These are phyloP conservation scores for Globisporangium emineosum DNA, from an alignment of 352 stramenopile genomes.

Conservation along the genomic window DNA sequence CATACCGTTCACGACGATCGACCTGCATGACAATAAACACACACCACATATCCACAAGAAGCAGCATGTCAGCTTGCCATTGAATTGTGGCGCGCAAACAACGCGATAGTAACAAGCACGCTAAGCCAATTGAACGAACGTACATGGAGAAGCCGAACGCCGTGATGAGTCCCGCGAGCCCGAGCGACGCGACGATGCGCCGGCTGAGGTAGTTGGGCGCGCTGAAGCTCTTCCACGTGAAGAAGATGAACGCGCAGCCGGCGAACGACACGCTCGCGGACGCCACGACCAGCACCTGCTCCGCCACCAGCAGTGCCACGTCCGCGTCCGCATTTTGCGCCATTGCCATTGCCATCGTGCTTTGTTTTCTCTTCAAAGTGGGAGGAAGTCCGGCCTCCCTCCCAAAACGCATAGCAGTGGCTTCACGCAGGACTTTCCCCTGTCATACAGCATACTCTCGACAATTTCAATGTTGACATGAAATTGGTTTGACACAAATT, in stretches of 20 bases:
- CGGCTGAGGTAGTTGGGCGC: conserved; percentile 67
- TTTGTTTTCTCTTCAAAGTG: background rate
- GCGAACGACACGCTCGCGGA: conserved; percentile 56
- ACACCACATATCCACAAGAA: background rate
- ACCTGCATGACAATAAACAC: conserved; percentile 26
- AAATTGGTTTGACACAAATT: background rate
- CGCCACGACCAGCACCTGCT: conserved; percentile 50
- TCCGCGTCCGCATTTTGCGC: background rate
- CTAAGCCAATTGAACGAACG: background rate
- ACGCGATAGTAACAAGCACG: background rate
- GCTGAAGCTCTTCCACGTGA: conserved; percentile 64
- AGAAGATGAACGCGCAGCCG: conserved; percentile 69
- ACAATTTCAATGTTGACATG: background rate
- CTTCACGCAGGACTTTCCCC: background rate
- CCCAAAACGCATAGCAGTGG: background rate
- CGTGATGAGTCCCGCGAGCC: conserved; percentile 53
- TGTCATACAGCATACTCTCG: background rate
- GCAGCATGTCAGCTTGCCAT: background rate
- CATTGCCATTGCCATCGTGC: background rate
- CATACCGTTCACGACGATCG: conserved; percentile 51
- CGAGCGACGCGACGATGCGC: conserved; percentile 69
- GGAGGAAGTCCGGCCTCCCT: background rate
- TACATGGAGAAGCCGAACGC: conserved; percentile 63
- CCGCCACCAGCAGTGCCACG: conserved; percentile 24
- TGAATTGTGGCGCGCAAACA: no score